Evolutionary conservation across 306 rosid species (phyloP).

Genomic region (Malus fusca): DNA sequence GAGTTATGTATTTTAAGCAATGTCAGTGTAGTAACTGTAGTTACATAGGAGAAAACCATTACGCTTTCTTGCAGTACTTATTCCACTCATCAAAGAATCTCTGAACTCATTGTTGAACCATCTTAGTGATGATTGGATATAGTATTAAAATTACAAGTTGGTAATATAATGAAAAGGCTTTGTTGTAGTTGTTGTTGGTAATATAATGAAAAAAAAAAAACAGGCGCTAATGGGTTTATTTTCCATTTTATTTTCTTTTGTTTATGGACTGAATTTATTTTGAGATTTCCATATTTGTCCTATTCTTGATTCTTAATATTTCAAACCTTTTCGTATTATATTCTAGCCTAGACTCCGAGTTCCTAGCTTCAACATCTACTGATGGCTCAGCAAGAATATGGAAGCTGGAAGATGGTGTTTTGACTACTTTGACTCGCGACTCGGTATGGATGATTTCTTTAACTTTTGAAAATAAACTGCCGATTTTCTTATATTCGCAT

Average conservation of each 20-base stretch:
- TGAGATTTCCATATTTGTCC: not conserved
- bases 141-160: not conserved
- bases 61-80: not conserved
- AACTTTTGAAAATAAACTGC: conserved; percentile 2
- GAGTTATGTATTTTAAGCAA: not conserved
- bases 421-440: conserved; percentile 67
- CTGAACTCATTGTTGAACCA: not conserved
- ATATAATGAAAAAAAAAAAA: not conserved
- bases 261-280: not conserved
- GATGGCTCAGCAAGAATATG: conserved; percentile 91
- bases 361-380: conserved; percentile 78
- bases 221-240: not conserved
- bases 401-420: conserved; percentile 74
- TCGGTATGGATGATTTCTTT: conserved; percentile 36
- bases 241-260: not conserved
- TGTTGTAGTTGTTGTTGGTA: not conserved
- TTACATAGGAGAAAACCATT: not conserved
- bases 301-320: conserved; percentile 13
- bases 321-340: conserved; percentile 10
- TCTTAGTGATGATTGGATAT: not conserved
- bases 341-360: conserved; percentile 80
- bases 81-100: not conserved
- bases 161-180: not conserved
- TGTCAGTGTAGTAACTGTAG: not conserved
- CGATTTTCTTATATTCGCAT: conserved; percentile 7